Percentiles rank a stretch among this genome's conserved stretches.
Evolutionary conservation across 2,329 filamentous ascomycete genomes (phyloP).

Genomic region (Gaeumannomyces sp.): DNA sequence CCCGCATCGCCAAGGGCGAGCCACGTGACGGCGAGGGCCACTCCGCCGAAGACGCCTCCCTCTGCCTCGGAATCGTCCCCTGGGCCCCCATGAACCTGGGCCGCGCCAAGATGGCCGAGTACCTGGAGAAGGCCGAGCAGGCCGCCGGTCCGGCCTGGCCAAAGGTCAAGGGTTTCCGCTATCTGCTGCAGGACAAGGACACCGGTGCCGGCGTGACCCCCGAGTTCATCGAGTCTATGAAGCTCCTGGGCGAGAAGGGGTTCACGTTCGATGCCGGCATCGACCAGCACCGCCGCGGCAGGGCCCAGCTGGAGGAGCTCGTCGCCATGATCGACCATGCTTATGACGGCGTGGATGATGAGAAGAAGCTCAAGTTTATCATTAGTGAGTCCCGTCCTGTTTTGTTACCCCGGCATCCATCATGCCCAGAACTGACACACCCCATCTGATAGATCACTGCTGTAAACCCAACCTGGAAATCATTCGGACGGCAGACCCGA

Average conservation of each 20-base stretch:
- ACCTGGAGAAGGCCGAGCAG: constrained; percentile 56
- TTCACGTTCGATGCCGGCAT: constrained; percentile 78
- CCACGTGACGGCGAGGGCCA: constrained; percentile 55
- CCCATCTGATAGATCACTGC: constrained; percentile 62
- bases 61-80: constrained; percentile 66
- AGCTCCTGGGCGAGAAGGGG: constrained; percentile 55
- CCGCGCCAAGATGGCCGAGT: constrained; percentile 51
- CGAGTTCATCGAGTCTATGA: constrained; percentile 59
- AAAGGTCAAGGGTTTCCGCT: constrained; percentile 73
- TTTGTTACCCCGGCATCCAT: background rate
- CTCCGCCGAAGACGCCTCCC: constrained; percentile 37
- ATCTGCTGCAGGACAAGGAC: constrained; percentile 73
- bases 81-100: constrained; percentile 81
- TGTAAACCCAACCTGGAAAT: constrained; percentile 77
- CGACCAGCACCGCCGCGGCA: constrained; percentile 70
- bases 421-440: background rate
- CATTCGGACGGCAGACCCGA: constrained; percentile 49
- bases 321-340: constrained; percentile 64
- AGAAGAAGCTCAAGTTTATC: constrained; percentile 59
- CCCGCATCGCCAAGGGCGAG: constrained; percentile 56
- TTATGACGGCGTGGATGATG: constrained; percentile 53
- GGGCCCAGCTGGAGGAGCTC: constrained; percentile 65
- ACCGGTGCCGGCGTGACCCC: constrained; percentile 56
- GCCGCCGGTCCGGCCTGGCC: constrained; percentile 58
- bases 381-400: constrained; percentile 50